Evolutionary conservation across 2,329 filamentous ascomycete genomes (phyloP).

Genomic region (Phyllosticta ampelicida): DNA sequence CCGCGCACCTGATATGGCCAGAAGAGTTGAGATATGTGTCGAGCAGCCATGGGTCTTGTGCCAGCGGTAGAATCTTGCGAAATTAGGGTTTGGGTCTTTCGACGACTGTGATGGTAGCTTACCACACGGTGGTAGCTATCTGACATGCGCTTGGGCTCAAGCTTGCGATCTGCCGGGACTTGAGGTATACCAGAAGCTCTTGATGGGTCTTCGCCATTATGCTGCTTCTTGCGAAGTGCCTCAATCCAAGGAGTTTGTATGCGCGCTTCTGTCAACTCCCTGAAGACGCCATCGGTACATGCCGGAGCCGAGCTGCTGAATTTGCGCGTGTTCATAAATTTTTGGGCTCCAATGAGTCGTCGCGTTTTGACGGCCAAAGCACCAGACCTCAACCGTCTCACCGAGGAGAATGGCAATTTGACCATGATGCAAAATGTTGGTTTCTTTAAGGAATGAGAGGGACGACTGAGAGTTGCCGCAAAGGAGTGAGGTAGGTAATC

Average conservation of each 20-base stretch:
- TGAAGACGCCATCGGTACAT: conserved; percentile 49
- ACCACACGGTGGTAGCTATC: conserved; percentile 61
- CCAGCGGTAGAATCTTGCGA: conserved; percentile 51
- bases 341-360: not conserved
- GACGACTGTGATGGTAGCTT: conserved; percentile 18
- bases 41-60: conserved; percentile 63
- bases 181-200: conserved; percentile 23
- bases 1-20: conserved; percentile 47
- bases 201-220: conserved; percentile 21
- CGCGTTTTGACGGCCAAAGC: not conserved
- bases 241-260: conserved; percentile 60
- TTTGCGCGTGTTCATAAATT: not conserved
- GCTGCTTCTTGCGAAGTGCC: conserved; percentile 46
- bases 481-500: not conserved
- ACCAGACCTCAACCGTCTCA: not conserved
- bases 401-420: not conserved
- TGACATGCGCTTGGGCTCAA: conserved; percentile 57
- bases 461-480: not conserved
- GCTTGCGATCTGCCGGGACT: conserved; percentile 39
- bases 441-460: not conserved
- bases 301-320: conserved; percentile 9
- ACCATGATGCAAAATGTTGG: not conserved
- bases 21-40: conserved; percentile 69
- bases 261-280: conserved; percentile 47
- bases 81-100: conserved; percentile 16